Percentiles rank a stretch among this genome's conserved stretches.
These are phyloP conservation scores for Casaregolazyma lundiana DNA, from an alignment of 1,139 yeast genomes.

Conservation along the genomic window DNA sequence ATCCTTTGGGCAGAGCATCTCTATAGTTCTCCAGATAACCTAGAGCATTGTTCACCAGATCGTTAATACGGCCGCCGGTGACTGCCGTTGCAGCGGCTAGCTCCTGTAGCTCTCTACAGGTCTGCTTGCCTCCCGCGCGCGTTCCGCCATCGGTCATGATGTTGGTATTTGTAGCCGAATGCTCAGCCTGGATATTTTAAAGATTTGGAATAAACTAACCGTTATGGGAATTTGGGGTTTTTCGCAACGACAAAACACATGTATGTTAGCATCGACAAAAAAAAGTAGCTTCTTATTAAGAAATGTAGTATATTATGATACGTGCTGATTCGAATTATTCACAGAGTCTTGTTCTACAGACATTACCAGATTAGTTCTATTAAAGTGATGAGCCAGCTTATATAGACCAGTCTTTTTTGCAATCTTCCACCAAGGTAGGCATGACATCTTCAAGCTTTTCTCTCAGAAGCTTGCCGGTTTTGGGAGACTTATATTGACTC, in stretches of 20 bases:
- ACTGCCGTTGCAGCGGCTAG: conserved; percentile 22
- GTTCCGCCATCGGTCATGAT: conserved; percentile 6
- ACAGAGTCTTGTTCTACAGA: neutral
- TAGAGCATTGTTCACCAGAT: conserved; percentile 24
- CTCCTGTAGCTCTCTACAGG: conserved; percentile 19
- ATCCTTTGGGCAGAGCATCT: conserved; percentile 20
- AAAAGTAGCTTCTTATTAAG: too few species aligned
- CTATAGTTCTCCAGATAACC: conserved; percentile 25
- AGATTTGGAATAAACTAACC: too few species aligned
- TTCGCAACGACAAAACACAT: too few species aligned
- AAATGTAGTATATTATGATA: neutral
- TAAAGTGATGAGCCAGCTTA: neutral
- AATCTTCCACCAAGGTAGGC: conserved; percentile 65
- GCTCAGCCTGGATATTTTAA: too few species aligned
- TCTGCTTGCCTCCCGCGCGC: conserved; percentile 12
- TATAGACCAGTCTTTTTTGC: conserved; percentile 16
- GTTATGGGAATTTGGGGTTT: too few species aligned
- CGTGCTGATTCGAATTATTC: neutral
- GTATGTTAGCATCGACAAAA: too few species aligned
- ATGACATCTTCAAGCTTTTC: conserved; percentile 75
- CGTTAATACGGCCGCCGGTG: conserved; percentile 21
- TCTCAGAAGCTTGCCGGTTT: conserved; percentile 56
- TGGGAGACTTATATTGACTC: conserved; percentile 35
- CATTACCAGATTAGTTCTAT: neutral
- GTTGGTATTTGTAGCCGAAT: neutral